Evolutionary conservation across 2,329 filamentous ascomycete species (phyloP).

Genomic region (Ophiostoma quercus): DNA sequence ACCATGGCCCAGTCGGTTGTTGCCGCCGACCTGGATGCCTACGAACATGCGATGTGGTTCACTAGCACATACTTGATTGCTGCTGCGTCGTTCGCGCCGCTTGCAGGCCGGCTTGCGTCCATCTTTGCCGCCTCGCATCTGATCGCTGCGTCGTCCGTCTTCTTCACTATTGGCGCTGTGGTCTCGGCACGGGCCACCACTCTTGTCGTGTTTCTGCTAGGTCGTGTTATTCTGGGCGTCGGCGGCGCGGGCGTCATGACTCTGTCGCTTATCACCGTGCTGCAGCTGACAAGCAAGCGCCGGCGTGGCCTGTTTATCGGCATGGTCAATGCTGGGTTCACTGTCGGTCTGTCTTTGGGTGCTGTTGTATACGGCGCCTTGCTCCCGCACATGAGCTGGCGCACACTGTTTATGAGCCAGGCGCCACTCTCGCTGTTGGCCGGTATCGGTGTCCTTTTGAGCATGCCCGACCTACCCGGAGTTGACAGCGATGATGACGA

Average conservation of each 20-base stretch:
- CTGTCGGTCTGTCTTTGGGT: slow-evolving; percentile 33
- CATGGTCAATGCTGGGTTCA: slow-evolving; percentile 59
- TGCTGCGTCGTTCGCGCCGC: slow-evolving; percentile 59
- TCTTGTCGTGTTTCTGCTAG: slow-evolving; percentile 61
- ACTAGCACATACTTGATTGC: slow-evolving; percentile 66
- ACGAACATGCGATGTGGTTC: slow-evolving; percentile 72
- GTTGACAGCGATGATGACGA: slow-evolving; percentile 33
- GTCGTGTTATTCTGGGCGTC: slow-evolving; percentile 61
- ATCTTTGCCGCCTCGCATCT: slow-evolving; percentile 67
- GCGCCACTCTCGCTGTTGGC: slow-evolving; percentile 58
- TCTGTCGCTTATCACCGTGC: slow-evolving; percentile 66
- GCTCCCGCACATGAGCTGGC: slow-evolving; percentile 57
- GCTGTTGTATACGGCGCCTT: slow-evolving; percentile 34
- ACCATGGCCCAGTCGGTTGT: slow-evolving; percentile 75
- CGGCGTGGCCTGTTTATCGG: slow-evolving; percentile 69
- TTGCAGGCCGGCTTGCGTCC: slow-evolving; percentile 66
- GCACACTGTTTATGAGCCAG: slow-evolving; percentile 68
- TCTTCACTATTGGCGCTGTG: slow-evolving; percentile 57
- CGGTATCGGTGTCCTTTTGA: slow-evolving; percentile 58
- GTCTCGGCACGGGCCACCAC: slow-evolving; percentile 57
- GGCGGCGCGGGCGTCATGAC: slow-evolving; percentile 69
- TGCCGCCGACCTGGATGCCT: slow-evolving; percentile 68
- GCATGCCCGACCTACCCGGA: slow-evolving; percentile 50
- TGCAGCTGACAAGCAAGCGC: slow-evolving; percentile 65
- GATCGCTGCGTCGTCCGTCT: slow-evolving; percentile 55